Percentiles rank a stretch among this genome's conserved stretches.
Conservation (phyloP, 768 basidiomycete genomes). For the Lactarius hatsudake region DNA sequence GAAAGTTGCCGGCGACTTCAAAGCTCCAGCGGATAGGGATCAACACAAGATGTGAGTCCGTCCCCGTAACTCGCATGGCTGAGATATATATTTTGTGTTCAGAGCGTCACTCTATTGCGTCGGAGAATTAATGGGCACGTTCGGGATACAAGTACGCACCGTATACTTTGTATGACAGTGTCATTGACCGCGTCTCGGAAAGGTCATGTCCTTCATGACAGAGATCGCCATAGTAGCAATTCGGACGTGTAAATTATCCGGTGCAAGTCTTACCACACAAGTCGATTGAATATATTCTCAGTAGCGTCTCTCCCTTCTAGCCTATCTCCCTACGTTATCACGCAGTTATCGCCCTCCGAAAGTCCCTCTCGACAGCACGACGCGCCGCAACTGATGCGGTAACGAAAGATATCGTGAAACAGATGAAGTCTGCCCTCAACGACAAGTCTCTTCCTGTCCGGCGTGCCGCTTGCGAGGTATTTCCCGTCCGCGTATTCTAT, state of each 20-base stretch:
- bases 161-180: background rate
- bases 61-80: background rate
- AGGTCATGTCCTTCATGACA: constrained; percentile 96
- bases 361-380: constrained; percentile 75
- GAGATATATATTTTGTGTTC: constrained; percentile 6
- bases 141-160: constrained; percentile 73
- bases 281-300: background rate
- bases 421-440: constrained; percentile 65
- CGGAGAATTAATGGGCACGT: constrained; percentile 83
- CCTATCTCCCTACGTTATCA: constrained; percentile 80
- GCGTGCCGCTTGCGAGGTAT: constrained; percentile 76
- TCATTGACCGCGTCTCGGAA: background rate
- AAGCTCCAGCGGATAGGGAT: constrained; percentile 56
- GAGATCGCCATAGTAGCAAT: constrained; percentile 70
- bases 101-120: constrained; percentile 85
- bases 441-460: constrained; percentile 88
- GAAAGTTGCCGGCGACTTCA: constrained; percentile 70
- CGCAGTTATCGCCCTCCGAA: constrained; percentile 72
- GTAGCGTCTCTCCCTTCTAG: constrained; percentile 39
- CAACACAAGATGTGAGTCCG: constrained; percentile 59
- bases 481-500: constrained; percentile 16
- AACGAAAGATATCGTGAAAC: constrained; percentile 80
- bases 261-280: constrained; percentile 44
- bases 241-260: constrained; percentile 70
- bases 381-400: constrained; percentile 79